Conservation (phyloP, 2,329 filamentous ascomycete species). For the Pseudocercospora vitis region DNA sequence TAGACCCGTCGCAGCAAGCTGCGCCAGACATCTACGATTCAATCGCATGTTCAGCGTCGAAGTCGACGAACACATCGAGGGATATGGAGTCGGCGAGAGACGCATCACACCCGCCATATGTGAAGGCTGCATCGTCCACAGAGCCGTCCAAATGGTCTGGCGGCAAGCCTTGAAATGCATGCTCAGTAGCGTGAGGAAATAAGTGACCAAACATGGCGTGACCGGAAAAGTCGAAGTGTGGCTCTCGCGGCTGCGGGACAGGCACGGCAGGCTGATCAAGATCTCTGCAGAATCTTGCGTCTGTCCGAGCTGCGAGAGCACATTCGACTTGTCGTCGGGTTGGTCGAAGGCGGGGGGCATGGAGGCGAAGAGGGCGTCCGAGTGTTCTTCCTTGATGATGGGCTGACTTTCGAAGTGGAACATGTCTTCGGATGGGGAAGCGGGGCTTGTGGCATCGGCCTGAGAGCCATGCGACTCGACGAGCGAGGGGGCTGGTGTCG, state of each 20-base stretch:
- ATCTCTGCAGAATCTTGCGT: constrained; percentile 99
- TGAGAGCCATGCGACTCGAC: constrained; percentile 33
- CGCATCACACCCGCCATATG: constrained; percentile 39
- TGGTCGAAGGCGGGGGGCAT: constrained; percentile 31
- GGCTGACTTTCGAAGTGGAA: constrained; percentile 22
- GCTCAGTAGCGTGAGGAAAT: constrained; percentile 37
- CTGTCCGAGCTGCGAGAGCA: constrained; percentile 71
- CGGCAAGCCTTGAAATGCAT: constrained; percentile 37
- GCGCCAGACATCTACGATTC: constrained; percentile 46
- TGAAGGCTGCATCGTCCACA: constrained; percentile 40
- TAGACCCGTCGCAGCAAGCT: constrained; percentile 49
- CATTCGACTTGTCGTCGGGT: constrained; percentile 39
- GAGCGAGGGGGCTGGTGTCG: constrained; percentile 35
- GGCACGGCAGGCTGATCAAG: constrained; percentile 99
- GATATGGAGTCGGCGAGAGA: constrained; percentile 36
- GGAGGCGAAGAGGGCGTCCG: constrained; percentile 27
- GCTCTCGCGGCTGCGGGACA: constrained; percentile 59
- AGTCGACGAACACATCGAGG: constrained; percentile 43
- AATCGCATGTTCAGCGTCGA: constrained; percentile 45
- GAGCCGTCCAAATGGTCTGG: constrained; percentile 35
- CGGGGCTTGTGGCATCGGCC: constrained; percentile 30
- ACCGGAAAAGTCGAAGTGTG: constrained; percentile 27
- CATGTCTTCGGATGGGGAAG: constrained; percentile 30
- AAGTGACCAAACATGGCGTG: constrained; percentile 29
- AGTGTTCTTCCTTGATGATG: constrained; percentile 37